A percentile compares a stretch with the other conserved stretches of the same genome.
phyloP scores from a whole-genome alignment of 139 green algal genomes.

The Chlorella sp. region DNA sequence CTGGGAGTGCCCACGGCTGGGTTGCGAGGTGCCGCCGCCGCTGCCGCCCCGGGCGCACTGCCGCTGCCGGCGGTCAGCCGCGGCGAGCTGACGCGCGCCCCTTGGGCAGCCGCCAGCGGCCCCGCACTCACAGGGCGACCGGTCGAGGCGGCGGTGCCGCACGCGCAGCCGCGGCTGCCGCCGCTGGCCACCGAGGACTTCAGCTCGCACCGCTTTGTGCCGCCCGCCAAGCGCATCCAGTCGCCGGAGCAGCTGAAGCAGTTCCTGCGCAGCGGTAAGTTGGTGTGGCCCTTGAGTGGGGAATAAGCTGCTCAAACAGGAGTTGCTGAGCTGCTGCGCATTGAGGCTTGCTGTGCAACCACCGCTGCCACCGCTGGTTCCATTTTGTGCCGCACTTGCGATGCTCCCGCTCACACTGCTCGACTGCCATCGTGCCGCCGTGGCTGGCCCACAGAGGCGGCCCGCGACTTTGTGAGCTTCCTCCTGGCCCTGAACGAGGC shows the following conservation, averaged over 20 bases:
- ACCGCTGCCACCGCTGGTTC: no score
- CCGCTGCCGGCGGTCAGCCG: conserved; percentile 28
- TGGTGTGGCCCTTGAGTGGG: no score
- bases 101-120: conserved; percentile 14
- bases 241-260: conserved; percentile 45
- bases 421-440: no score
- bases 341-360: no score
- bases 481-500: conserved; percentile 84
- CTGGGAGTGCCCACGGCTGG: not conserved
- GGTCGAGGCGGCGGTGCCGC: conserved; percentile 37
- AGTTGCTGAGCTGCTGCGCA: no score
- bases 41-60: not conserved
- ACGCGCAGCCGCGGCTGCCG: not conserved
- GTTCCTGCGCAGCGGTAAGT: conserved; percentile 66
- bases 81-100: conserved; percentile 31
- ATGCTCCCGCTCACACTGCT: no score
- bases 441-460: not conserved
- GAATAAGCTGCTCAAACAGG: no score
- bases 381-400: no score
- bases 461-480: conserved; percentile 84
- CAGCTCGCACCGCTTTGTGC: conserved; percentile 14
- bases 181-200: not conserved
- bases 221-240: conserved; percentile 59
- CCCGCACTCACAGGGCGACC: not conserved
- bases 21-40: not conserved